Conservation (phyloP, 2,329 filamentous ascomycete genomes). For the Calycina herbarum region DNA sequence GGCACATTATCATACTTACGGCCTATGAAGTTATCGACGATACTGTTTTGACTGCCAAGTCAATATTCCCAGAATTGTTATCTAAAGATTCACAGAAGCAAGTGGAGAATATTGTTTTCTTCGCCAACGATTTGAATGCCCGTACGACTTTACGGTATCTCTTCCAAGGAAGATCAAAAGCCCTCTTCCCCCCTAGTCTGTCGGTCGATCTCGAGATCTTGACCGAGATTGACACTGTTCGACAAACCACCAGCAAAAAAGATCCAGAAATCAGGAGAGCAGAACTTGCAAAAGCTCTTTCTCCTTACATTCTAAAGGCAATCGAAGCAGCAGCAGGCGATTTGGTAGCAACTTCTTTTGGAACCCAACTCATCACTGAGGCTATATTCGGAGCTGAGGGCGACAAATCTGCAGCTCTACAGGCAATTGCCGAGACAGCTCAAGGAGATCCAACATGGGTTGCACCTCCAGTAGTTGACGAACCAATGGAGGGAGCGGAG, state of each 20-base stretch:
- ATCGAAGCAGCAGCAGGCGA: conserved; percentile 67
- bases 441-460: conserved; percentile 51
- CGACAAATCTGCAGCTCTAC: conserved; percentile 73
- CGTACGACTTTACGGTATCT: conserved; percentile 75
- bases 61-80: conserved; percentile 83
- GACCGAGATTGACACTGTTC: conserved; percentile 74
- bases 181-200: conserved; percentile 61
- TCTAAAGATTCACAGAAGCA: conserved; percentile 66
- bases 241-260: conserved; percentile 88
- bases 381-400: conserved; percentile 74
- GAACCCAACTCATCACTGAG: conserved; percentile 83
- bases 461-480: conserved; percentile 39
- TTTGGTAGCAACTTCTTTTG: conserved; percentile 74
- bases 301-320: conserved; percentile 71
- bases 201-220: conserved; percentile 69
- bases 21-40: conserved; percentile 93
- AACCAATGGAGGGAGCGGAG: conserved; percentile 26
- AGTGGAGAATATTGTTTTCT: conserved; percentile 62
- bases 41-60: conserved; percentile 82
- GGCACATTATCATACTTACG: conserved; percentile 77
- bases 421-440: conserved; percentile 66
- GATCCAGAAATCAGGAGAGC: conserved; percentile 72
- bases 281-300: conserved; percentile 74
- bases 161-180: conserved; percentile 66
- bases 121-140: conserved; percentile 65